phyloP scores from a whole-genome alignment of 1,284 basidiomycete genomes.

The Heliocybe sulcata region DNA sequence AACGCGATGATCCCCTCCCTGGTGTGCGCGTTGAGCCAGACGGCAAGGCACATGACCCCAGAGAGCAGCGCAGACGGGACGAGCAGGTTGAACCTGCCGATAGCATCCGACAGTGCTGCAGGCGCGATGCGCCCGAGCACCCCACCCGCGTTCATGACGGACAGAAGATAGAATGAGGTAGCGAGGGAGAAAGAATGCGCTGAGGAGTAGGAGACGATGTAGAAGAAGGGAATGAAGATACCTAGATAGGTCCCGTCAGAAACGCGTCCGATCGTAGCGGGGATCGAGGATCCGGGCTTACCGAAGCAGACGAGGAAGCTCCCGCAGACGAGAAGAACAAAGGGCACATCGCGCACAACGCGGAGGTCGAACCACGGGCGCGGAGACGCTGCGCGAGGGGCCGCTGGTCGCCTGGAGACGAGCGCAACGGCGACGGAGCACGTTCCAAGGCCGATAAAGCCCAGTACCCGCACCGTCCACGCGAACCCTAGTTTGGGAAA shows the following conservation, averaged over 20 bases:
- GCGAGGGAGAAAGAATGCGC: slow-evolving; percentile 10
- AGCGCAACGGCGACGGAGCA: not conserved
- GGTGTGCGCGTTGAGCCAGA: not conserved
- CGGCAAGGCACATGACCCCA: not conserved
- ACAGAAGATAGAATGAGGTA: slow-evolving; percentile 6
- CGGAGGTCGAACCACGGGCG: not conserved
- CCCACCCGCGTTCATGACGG: slow-evolving; percentile 1
- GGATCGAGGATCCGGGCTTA: slow-evolving; percentile 7
- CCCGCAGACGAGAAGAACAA: not conserved
- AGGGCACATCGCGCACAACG: not conserved
- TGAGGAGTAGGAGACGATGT: slow-evolving; percentile 18
- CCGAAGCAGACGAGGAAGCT: slow-evolving; percentile 16
- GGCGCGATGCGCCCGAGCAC: slow-evolving; percentile 12
- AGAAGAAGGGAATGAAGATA: slow-evolving; percentile 11
- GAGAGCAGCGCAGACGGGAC: not conserved
- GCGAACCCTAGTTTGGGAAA: not conserved
- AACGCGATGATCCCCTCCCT: not conserved
- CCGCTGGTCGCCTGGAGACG: not conserved
- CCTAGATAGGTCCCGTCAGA: slow-evolving; percentile 15
- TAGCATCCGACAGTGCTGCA: slow-evolving; percentile 6
- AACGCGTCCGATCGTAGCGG: not conserved
- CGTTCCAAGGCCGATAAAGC: not conserved
- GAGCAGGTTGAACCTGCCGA: slow-evolving; percentile 1
- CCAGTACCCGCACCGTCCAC: not conserved
- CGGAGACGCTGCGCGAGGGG: not conserved